These are phyloP conservation scores for Vanderwaltozyma tropicalis DNA, from an alignment of 805 yeast genomes.

Conservation along the genomic window DNA sequence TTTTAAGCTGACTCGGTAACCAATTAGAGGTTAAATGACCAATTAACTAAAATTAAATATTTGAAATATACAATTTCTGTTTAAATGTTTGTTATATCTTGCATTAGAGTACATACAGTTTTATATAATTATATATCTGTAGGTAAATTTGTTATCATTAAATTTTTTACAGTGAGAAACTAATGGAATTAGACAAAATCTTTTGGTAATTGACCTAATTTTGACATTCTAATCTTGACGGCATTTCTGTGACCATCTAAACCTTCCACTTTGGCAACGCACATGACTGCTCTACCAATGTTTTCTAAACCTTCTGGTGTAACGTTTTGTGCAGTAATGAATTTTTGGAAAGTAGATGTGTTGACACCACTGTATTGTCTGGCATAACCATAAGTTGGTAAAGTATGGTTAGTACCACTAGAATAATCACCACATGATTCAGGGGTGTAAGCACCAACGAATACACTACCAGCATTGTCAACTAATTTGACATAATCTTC, in stretches of 20 bases:
- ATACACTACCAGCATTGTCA: constrained; percentile 91
- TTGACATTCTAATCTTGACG: constrained; percentile 85
- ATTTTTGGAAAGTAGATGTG: constrained; percentile 90
- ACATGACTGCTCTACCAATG: constrained; percentile 95
- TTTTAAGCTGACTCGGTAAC: too few species aligned
- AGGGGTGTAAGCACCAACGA: constrained; percentile 93
- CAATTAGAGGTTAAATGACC: too few species aligned
- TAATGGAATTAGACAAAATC: constrained; percentile 18
- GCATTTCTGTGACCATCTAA: constrained; percentile 96
- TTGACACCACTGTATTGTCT: constrained; percentile 96
- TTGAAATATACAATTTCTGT: too few species aligned
- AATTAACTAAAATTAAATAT: too few species aligned
- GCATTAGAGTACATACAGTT: neutral
- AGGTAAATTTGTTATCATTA: neutral
- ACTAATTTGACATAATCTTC: constrained; percentile 57
- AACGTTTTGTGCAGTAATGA: constrained; percentile 87
- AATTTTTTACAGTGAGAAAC: too few species aligned
- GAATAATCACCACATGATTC: constrained; percentile 98
- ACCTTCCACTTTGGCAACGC: constrained; percentile 92
- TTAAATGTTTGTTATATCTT: too few species aligned
- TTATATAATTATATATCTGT: neutral
- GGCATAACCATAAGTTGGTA: constrained; percentile 98
- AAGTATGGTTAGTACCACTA: constrained; percentile 94
- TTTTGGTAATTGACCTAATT: constrained; percentile 46
- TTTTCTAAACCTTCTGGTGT: constrained; percentile 73